Percentiles rank a stretch among this genome's conserved stretches.
These are phyloP conservation scores for Rhodotorula babjevae DNA, from an alignment of 768 basidiomycete genomes.

Conservation along the genomic window DNA sequence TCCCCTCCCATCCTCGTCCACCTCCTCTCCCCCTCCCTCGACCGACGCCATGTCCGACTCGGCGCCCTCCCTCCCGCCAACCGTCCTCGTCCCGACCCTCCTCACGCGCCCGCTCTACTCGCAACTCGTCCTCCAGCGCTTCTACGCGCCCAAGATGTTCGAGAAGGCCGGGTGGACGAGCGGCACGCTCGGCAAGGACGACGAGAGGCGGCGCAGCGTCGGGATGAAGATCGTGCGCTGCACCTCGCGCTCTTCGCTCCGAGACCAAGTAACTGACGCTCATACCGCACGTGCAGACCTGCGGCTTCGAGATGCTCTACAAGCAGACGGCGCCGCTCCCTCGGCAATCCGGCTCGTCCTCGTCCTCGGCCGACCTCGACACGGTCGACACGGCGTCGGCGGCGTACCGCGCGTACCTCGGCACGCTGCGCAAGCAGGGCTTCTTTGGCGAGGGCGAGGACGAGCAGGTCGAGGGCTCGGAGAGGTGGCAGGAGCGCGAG, in stretches of 20 bases:
- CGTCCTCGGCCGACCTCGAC: neutral
- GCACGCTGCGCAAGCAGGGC: constrained; percentile 50
- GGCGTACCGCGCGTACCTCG: constrained; percentile 38
- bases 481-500: constrained; percentile 69
- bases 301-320: constrained; percentile 95
- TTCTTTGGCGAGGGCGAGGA: constrained; percentile 61
- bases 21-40: constrained; percentile 39
- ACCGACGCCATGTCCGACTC: constrained; percentile 49
- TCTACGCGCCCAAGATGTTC: constrained; percentile 85
- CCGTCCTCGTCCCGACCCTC: constrained; percentile 59
- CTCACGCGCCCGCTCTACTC: constrained; percentile 92
- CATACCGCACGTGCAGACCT: too few species aligned
- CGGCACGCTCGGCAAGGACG: constrained; percentile 57
- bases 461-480: constrained; percentile 66
- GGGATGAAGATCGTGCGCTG: constrained; percentile 80
- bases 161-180: constrained; percentile 52
- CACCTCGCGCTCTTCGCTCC: too few species aligned
- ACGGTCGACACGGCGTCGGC: constrained; percentile 19
- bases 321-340: constrained; percentile 62
- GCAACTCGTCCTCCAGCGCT: constrained; percentile 83
- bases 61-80: constrained; percentile 29
- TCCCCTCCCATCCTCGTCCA: constrained; percentile 49
- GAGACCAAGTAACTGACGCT: too few species aligned
- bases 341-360: neutral
- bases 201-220: constrained; percentile 73